Conservation (phyloP, 2,329 filamentous ascomycete species). For the Diaporthe vexans region DNA sequence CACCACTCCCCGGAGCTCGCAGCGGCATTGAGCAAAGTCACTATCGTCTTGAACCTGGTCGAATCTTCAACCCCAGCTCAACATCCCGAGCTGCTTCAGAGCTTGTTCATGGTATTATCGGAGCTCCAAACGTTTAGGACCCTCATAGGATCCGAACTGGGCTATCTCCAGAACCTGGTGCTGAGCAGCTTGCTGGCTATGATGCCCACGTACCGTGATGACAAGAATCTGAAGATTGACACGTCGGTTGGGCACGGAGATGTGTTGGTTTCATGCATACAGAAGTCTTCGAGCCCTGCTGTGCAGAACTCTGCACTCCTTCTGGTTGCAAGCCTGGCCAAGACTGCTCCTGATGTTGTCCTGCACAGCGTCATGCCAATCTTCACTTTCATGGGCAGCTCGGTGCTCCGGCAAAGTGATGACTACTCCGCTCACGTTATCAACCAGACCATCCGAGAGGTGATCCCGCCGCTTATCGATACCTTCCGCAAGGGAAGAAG, state of each 20-base stretch:
- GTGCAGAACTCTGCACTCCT: constrained; percentile 94
- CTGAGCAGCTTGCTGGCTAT: constrained; percentile 87
- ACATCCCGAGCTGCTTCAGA: constrained; percentile 82
- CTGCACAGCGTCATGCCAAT: constrained; percentile 99
- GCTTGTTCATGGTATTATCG: constrained; percentile 86
- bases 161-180: constrained; percentile 89
- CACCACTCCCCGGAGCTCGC: constrained; percentile 76
- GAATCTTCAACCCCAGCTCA: constrained; percentile 83
- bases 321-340: constrained; percentile 87
- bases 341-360: constrained; percentile 89
- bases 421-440: constrained; percentile 98
- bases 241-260: constrained; percentile 87
- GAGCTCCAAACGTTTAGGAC: constrained; percentile 88
- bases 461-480: constrained; percentile 90
- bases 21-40: constrained; percentile 80
- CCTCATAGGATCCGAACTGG: constrained; percentile 86
- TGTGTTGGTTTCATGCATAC: constrained; percentile 92
- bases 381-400: constrained; percentile 97
- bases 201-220: constrained; percentile 79
- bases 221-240: constrained; percentile 76
- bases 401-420: constrained; percentile 90
- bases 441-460: constrained; percentile 92
- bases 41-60: constrained; percentile 89
- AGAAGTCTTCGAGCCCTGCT: constrained; percentile 90
- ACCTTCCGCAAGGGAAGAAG: constrained; percentile 87